A percentile compares a stretch with the other conserved stretches of the same genome.
phyloP scores from a whole-genome alignment of 306 rosid genomes.

The Vicia villosa region DNA sequence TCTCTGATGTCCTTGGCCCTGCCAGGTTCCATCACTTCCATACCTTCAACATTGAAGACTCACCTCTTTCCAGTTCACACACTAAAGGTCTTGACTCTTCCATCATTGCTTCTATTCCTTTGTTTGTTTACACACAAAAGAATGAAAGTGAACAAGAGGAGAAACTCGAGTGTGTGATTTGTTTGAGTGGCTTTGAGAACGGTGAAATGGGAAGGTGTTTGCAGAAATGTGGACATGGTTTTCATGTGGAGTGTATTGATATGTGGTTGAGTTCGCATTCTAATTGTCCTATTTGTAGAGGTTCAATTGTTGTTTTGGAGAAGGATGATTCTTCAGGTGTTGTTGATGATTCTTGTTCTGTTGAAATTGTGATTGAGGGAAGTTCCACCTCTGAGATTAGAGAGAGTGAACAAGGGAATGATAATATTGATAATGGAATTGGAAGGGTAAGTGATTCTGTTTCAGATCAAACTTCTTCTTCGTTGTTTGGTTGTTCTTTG shows the following conservation, averaged over 20 bases:
- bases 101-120: slow-evolving; percentile 57
- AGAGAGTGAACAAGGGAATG: slow-evolving; percentile 27
- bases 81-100: slow-evolving; percentile 74
- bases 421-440: slow-evolving; percentile 4
- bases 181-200: slow-evolving; percentile 66
- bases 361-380: slow-evolving; percentile 48
- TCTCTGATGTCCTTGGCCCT: slow-evolving; percentile 62
- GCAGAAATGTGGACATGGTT: slow-evolving; percentile 76
- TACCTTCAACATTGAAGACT: slow-evolving; percentile 46
- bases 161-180: slow-evolving; percentile 71
- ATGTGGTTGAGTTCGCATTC: slow-evolving; percentile 87
- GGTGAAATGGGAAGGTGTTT: slow-evolving; percentile 70
- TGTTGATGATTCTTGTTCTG: slow-evolving; percentile 33
- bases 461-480: slow-evolving; percentile 45
- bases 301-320: slow-evolving; percentile 46
- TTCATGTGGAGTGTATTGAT: slow-evolving; percentile 82
- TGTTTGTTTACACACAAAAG: slow-evolving; percentile 49
- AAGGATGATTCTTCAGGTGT: slow-evolving; percentile 28
- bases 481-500: slow-evolving; percentile 63
- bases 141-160: neutral
- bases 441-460: slow-evolving; percentile 25
- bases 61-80: slow-evolving; percentile 37
- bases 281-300: slow-evolving; percentile 85
- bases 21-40: slow-evolving; percentile 60
- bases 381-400: slow-evolving; percentile 42